A percentile compares a stretch with the other conserved stretches of the same genome.
Evolutionary conservation across 139 green algal genomes (phyloP).

Genomic region (Chlamydomonas asymmetrica): DNA sequence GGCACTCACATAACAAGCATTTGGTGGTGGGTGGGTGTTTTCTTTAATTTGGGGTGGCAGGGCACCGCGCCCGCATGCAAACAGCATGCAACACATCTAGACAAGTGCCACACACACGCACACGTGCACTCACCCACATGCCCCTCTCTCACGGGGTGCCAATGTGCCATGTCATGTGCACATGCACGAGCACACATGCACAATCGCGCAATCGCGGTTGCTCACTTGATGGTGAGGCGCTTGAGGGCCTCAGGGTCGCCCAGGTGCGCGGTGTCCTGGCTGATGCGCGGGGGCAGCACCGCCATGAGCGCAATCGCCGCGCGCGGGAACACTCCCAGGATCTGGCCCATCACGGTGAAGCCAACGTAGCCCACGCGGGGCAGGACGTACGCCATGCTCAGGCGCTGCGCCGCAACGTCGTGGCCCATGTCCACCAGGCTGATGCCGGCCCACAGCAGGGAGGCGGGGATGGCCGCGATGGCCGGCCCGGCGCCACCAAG

Average conservation of each 20-base stretch:
- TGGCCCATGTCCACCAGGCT: constrained; percentile 58
- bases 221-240: constrained; percentile 55
- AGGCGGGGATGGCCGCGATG: constrained; percentile 69
- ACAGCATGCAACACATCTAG: too few relatives aligned
- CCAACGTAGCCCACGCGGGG: constrained; percentile 65
- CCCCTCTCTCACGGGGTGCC: too few relatives aligned
- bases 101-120: too few relatives aligned
- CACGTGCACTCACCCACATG: too few relatives aligned
- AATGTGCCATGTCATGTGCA: too few relatives aligned
- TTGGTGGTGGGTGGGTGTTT: too few relatives aligned
- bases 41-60: too few relatives aligned
- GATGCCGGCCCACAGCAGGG: constrained; percentile 74
- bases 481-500: constrained; percentile 75
- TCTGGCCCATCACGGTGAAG: constrained; percentile 52
- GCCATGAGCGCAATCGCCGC: constrained; percentile 61
- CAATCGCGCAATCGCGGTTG: too few relatives aligned
- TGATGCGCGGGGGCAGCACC: constrained; percentile 50
- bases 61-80: too few relatives aligned
- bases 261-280: constrained; percentile 16
- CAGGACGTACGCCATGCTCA: constrained; percentile 39
- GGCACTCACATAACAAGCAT: too few relatives aligned
- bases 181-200: too few relatives aligned
- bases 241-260: constrained; percentile 60
- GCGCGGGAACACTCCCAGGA: constrained; percentile 62
- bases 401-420: constrained; percentile 55